These are phyloP conservation scores for Geranium brycei DNA, from an alignment of 345 rosid species.

Conservation along the genomic window DNA sequence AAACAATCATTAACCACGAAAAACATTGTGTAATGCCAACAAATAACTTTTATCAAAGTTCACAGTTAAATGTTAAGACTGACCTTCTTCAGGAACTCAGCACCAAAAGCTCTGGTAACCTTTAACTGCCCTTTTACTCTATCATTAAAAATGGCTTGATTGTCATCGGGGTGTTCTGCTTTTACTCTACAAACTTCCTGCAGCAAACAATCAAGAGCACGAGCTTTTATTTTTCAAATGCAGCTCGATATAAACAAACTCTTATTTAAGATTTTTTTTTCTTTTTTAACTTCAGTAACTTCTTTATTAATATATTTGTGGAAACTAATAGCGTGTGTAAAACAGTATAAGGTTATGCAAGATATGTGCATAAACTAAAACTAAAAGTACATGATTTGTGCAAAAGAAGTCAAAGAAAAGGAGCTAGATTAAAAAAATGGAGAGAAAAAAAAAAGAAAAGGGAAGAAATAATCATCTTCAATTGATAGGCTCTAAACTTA, in stretches of 20 bases:
- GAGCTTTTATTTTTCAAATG: conserved; percentile 3
- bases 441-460: too few relatives aligned
- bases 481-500: too few relatives aligned
- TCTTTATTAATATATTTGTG: too few relatives aligned
- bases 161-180: conserved; percentile 79
- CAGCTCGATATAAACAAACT: not conserved
- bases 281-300: too few relatives aligned
- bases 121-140: conserved; percentile 89
- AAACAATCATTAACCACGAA: too few relatives aligned
- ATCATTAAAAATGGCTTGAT: conserved; percentile 65
- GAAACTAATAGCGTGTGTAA: too few relatives aligned
- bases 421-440: too few relatives aligned
- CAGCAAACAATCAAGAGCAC: conserved; percentile 12
- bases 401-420: too few relatives aligned
- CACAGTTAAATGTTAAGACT: conserved; percentile 11
- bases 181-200: conserved; percentile 79
- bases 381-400: too few relatives aligned
- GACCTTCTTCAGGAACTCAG: conserved; percentile 89
- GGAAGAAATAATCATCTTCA: too few relatives aligned
- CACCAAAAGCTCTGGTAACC: conserved; percentile 94
- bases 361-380: too few relatives aligned
- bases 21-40: not conserved
- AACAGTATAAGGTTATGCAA: too few relatives aligned
- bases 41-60: conserved; percentile 1
- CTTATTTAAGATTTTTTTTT: not conserved